phyloP scores from a whole-genome alignment of 2,329 filamentous ascomycete genomes.

The Sporothrix curviconia region DNA sequence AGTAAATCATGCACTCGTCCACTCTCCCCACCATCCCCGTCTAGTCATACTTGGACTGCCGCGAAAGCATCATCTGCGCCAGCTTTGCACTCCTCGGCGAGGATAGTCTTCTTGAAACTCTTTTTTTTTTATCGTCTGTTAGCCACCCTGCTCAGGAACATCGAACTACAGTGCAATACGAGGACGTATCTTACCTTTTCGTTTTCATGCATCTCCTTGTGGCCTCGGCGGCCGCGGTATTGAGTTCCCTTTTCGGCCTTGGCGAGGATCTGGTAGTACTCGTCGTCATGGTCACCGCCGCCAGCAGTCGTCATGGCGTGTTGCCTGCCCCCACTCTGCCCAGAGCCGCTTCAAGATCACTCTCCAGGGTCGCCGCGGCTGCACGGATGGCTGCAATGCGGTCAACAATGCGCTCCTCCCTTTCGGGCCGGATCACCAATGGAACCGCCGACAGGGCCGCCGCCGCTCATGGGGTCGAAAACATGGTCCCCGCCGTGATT shows the following conservation, averaged over 20 bases:
- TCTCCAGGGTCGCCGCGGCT: slow-evolving; percentile 13
- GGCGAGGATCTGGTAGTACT: slow-evolving; percentile 4
- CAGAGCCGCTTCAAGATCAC: slow-evolving; percentile 18
- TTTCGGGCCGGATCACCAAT: too few species aligned
- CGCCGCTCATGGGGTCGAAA: neutral
- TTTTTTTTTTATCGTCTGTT: neutral
- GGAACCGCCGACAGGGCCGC: too few species aligned
- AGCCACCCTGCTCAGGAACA: neutral
- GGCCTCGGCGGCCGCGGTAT: slow-evolving; percentile 12
- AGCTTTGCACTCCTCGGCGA: slow-evolving; percentile 21
- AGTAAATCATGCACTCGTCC: too few species aligned
- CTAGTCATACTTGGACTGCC: slow-evolving; percentile 21
- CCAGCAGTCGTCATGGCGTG: slow-evolving; percentile 25
- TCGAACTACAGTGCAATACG: neutral
- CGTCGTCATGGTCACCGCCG: neutral
- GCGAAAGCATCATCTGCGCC: slow-evolving; percentile 19
- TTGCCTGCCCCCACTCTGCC: slow-evolving; percentile 30
- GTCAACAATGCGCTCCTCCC: slow-evolving; percentile 15
- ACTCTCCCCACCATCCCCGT: neutral
- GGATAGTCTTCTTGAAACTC: slow-evolving; percentile 19
- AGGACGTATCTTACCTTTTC: slow-evolving; percentile 15
- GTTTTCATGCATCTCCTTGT: slow-evolving; percentile 18
- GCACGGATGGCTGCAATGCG: slow-evolving; percentile 13
- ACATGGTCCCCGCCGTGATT: too few species aligned
- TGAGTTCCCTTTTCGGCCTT: slow-evolving; percentile 15